Conservation (phyloP, 148 eudicot genomes). For the Camellia japonica region DNA sequence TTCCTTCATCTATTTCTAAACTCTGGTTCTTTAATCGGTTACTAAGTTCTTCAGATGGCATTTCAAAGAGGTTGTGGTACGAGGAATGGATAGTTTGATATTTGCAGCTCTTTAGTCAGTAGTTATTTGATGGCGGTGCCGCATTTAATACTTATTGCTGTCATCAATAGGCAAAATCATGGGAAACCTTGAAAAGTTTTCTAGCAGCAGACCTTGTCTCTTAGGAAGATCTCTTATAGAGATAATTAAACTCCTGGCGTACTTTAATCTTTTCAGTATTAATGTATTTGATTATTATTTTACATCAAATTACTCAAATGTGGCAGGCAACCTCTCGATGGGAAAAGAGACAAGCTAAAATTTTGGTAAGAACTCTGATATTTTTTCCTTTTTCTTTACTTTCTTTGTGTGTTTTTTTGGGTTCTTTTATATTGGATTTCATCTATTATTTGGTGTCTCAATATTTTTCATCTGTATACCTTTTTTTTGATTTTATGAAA, state of each 20-base stretch:
- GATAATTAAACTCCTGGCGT: not conserved
- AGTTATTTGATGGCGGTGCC: not conserved
- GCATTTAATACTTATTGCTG: not conserved
- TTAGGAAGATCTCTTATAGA: not conserved
- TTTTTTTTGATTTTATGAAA: not conserved
- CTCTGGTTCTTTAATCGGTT: not conserved
- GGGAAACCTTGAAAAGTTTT: not conserved
- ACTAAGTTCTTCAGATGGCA: not conserved
- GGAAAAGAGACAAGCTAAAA: conserved; percentile 83
- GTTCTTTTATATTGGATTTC: not conserved
- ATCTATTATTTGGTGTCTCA: not conserved
- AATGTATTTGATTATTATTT: not conserved
- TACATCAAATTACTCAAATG: not conserved
- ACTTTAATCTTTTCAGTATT: not conserved
- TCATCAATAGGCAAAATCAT: not conserved
- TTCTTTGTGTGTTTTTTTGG: not conserved
- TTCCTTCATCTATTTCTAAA: not conserved
- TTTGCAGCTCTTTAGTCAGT: conserved; percentile 3
- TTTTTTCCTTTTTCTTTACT: not conserved
- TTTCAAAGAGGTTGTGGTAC: not conserved
- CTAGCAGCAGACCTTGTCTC: not conserved
- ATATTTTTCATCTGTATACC: not conserved
- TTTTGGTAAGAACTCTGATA: conserved; percentile 54
- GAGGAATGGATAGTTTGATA: not conserved
- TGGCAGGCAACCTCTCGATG: conserved; percentile 81